Conservation (phyloP, 345 rosid species). For the Lagerstroemia speciosa region DNA sequence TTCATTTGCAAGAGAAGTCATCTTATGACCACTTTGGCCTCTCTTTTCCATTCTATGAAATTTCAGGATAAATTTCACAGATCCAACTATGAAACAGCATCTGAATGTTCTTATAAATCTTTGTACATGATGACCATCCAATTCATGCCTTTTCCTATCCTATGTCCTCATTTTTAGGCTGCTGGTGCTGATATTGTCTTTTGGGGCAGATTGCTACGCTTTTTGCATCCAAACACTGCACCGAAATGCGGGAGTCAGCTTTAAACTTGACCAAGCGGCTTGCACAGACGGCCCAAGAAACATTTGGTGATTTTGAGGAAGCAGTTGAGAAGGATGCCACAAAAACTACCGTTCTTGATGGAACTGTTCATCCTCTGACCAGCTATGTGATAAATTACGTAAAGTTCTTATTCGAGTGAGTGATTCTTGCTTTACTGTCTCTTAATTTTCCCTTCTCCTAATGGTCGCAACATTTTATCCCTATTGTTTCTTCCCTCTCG, state of each 20-base stretch:
- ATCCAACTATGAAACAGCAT: neutral
- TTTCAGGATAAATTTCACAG: neutral
- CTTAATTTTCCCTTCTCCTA: neutral
- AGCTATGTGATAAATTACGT: conserved; percentile 96
- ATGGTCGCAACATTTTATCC: neutral
- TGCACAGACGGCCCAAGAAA: conserved; percentile 90
- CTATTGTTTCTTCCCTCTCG: conserved; percentile 1
- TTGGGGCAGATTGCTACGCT: conserved; percentile 45
- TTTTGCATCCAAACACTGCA: conserved; percentile 58
- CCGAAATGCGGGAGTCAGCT: conserved; percentile 76
- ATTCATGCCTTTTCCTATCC: neutral
- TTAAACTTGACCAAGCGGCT: conserved; percentile 62
- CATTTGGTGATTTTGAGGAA: conserved; percentile 92
- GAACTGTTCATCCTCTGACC: conserved; percentile 95
- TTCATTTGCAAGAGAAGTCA: neutral
- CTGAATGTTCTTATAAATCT: neutral
- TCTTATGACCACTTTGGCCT: neutral
- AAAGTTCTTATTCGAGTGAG: conserved; percentile 93
- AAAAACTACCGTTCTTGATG: conserved; percentile 90
- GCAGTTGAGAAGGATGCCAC: conserved; percentile 97
- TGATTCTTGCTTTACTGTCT: conserved; percentile 6
- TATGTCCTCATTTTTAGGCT: neutral
- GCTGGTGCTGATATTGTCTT: neutral
- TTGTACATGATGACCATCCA: neutral
- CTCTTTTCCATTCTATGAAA: neutral